Evolutionary conservation across 495 filamentous ascomycete species (phyloP), one percentile per base, ranked within the genome.

Genomic region (Stereocaulon alpinum): DNA sequence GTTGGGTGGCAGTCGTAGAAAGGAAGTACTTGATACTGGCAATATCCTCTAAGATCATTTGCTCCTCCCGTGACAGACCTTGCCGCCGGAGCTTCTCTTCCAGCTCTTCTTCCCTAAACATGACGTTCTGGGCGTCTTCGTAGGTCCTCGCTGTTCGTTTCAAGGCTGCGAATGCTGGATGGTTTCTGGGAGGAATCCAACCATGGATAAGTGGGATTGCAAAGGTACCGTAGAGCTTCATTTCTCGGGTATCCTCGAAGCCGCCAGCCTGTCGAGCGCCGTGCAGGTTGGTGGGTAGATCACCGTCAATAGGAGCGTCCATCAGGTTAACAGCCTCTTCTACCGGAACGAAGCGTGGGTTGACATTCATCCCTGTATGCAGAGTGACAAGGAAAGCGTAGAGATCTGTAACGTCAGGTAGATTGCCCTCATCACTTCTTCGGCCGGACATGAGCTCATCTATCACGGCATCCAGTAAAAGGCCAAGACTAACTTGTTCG

Each of bases 341-440:
- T 60, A 75, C 73, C 53, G 82, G 64, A 24, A 89, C 78, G 58
- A 95, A 88, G 18, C 87, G 85, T 41, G 93, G 93, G 66, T 98
- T 97, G 48, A 96, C 93, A 66, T 97, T 97, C 91, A 98, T 95
- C 41, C 93, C 93, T 1, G 91, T 96, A 68, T 96, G 90, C 4
- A 98, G 76, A 47, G 88, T 88, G 30, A 91, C 80, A 10, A 98
- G 77, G 68, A 98, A 97, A 18, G 78, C 73, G 67, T 94, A 92
- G 1, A 98, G 77, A 45, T 94, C 91, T 43, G 83, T 76, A 55
- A 98, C 85, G 66, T 98, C 93, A 1, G 92, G 91, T 44, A 96
- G 76, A 34, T 77, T 73, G 67, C 76, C 57, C 70, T 76, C 68
- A 69, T 73, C 70, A 40, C 71, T 67, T 56, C 75, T 60, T 29